Evolutionary conservation across 2,329 filamentous ascomycete genomes (phyloP).

Genomic region (Trichoderma sp.): DNA sequence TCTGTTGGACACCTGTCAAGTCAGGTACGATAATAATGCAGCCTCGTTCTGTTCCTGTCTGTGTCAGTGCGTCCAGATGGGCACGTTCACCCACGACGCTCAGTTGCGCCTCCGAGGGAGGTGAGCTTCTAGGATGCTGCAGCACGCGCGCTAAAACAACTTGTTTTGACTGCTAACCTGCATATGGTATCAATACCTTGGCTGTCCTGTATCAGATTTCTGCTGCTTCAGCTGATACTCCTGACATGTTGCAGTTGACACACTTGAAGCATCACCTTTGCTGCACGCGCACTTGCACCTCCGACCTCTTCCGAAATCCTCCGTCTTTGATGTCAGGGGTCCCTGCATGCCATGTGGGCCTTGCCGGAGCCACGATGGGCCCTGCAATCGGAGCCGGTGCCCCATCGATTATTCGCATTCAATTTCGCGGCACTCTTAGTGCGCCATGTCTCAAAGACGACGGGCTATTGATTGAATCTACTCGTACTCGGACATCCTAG

Average conservation of each 20-base stretch:
- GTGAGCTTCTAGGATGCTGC: neutral
- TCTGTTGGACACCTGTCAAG: neutral
- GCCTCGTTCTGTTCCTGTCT: neutral
- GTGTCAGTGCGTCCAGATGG: neutral
- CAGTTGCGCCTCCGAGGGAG: neutral
- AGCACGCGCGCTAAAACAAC: neutral
- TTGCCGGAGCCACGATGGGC: constrained; percentile 18
- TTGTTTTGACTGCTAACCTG: neutral
- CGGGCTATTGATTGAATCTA: neutral
- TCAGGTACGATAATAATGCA: neutral
- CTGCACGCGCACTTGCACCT: neutral
- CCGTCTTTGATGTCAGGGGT: neutral
- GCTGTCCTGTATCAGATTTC: neutral
- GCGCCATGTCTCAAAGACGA: neutral
- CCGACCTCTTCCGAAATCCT: constrained; percentile 16
- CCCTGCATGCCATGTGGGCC: constrained; percentile 17
- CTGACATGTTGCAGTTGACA: constrained; percentile 13
- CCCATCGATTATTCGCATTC: constrained; percentile 15
- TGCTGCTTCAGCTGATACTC: constrained; percentile 10
- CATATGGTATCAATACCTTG: neutral
- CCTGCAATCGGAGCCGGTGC: constrained; percentile 10
- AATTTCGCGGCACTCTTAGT: neutral
- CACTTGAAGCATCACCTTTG: constrained; percentile 15
- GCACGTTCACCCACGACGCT: neutral
- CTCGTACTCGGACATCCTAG: neutral